These are phyloP conservation scores for Chlorencoelia australis DNA, from an alignment of 2,329 filamentous ascomycete genomes.

Conservation along the genomic window DNA sequence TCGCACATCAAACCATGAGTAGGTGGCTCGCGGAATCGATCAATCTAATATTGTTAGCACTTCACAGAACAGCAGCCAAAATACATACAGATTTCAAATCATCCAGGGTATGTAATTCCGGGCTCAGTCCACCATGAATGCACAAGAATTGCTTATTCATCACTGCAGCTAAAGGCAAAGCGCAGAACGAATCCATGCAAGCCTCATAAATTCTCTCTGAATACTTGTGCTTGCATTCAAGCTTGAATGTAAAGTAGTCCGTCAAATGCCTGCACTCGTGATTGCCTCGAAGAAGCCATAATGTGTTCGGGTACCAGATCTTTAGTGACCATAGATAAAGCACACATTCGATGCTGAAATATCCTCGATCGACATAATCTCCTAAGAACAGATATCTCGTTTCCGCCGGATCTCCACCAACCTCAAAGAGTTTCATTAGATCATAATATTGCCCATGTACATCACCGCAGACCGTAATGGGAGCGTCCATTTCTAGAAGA, in stretches of 20 bases:
- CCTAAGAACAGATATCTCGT: constrained; percentile 95
- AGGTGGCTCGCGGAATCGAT: constrained; percentile 93
- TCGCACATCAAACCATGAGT: constrained; percentile 99
- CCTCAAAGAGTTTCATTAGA: constrained; percentile 98
- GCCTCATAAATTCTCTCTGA: constrained; percentile 93
- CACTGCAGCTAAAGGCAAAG: constrained; percentile 82
- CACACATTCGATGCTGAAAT: constrained; percentile 99
- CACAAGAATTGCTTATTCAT: constrained; percentile 99
- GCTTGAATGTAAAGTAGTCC: constrained; percentile 99
- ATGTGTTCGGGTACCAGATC: constrained; percentile 96
- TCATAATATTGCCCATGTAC: constrained; percentile 99
- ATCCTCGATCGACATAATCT: constrained; percentile 95
- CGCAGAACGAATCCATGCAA: constrained; percentile 97
- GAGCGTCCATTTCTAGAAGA: constrained; percentile 96
- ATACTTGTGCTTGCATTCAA: constrained; percentile 99
- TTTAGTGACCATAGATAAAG: constrained; percentile 96
- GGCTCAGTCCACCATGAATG: constrained; percentile 93
- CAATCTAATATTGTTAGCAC: constrained; percentile 50
- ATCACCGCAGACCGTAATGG: constrained; percentile 96
- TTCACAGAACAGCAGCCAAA: not conserved
- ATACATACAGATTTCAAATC: constrained; percentile 72
- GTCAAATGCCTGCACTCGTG: constrained; percentile 98
- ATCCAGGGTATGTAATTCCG: constrained; percentile 90
- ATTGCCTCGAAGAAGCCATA: constrained; percentile 95
- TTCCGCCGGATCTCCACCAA: constrained; percentile 91